Evolutionary conservation across 2,329 filamentous ascomycete genomes (phyloP).

Genomic region (Fusarium hainanense): DNA sequence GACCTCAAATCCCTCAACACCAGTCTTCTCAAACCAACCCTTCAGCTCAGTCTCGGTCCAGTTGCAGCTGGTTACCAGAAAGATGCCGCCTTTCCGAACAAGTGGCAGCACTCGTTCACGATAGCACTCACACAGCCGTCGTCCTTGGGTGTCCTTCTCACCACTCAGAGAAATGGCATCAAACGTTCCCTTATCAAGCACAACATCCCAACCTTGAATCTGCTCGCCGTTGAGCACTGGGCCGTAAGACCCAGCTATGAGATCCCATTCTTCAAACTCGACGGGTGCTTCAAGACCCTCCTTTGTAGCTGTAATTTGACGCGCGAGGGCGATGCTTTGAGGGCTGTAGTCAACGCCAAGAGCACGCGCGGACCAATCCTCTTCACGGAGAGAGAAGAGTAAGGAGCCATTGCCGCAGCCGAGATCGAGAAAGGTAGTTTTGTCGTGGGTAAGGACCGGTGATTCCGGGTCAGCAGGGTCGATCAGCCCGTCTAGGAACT

Average conservation of each 20-base stretch:
- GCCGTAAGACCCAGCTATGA: slow-evolving; percentile 59
- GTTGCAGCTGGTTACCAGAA: slow-evolving; percentile 95
- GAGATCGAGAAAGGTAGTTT: slow-evolving; percentile 80
- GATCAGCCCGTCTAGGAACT: slow-evolving; percentile 66
- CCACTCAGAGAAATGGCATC: slow-evolving; percentile 87
- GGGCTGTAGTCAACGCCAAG: slow-evolving; percentile 90
- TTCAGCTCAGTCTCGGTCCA: slow-evolving; percentile 93
- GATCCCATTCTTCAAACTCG: slow-evolving; percentile 70
- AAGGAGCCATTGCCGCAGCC: slow-evolving; percentile 95
- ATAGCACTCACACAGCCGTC: slow-evolving; percentile 80
- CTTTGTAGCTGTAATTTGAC: slow-evolving; percentile 63
- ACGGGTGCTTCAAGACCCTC: slow-evolving; percentile 46
- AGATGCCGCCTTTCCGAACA: slow-evolving; percentile 75
- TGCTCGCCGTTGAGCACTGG: slow-evolving; percentile 49
- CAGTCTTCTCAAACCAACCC: slow-evolving; percentile 74
- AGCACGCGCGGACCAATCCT: slow-evolving; percentile 73
- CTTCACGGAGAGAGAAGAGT: slow-evolving; percentile 80
- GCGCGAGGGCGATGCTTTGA: slow-evolving; percentile 78
- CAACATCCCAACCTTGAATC: slow-evolving; percentile 79
- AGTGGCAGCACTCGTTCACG: slow-evolving; percentile 73
- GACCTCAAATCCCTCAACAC: slow-evolving; percentile 62
- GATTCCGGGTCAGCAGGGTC: slow-evolving; percentile 42
- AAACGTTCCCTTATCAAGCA: slow-evolving; percentile 98
- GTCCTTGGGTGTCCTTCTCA: slow-evolving; percentile 63
- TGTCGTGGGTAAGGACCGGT: slow-evolving; percentile 40